Evolutionary conservation across 306 rosid genomes (phyloP), one percentile per base, ranked within the genome.

Genomic region (Dryas drummondii): DNA sequence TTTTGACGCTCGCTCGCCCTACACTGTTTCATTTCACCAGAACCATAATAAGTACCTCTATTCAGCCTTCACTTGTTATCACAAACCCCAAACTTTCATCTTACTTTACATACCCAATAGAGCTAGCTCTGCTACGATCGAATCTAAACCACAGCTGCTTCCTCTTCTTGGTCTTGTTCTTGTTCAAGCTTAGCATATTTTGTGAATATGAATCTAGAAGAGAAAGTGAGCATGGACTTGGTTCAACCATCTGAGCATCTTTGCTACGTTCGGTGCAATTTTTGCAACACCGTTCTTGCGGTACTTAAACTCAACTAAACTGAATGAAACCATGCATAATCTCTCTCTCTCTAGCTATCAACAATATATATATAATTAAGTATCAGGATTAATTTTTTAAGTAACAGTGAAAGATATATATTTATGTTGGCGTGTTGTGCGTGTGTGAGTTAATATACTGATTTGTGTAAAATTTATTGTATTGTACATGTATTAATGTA

Each of bases 251-350:
- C 97, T 74, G 98, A 92, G 61, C 97, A 94, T 50, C 91, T 92
- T 79, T 94, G 99, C 85, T 94, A 94, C 60, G 98, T 92, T 57
- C 93, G 96, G 70, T 94, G 99, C 92, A 92, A 90, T 89, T 94
- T 92, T 83, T 94, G 99, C 84, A 89, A 82, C 96, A 90, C 98
- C 50, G 92, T 94, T 78, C 99, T 94, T 32, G 97, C 97, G 87
- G 99, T 90, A 79, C 51, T 71, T 59, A 16, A 44, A n/a, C 72
- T 22, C 0, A 22, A 32, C 37, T 32, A 32, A 32, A 32, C 37
- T 32, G 2, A 32, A 32, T 32, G 37, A 32, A 32, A 32, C 2
- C 37, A 32, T 32, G 2, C 37, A 32, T 2, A 32, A 32, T 32
- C 37, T 32, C 37, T 32, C 37, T 32, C 37, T 32, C 37, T 32